Base-by-base conservation (phyloP, 2,329 filamentous ascomycete genomes). In the Didymella pinodella region DNA sequence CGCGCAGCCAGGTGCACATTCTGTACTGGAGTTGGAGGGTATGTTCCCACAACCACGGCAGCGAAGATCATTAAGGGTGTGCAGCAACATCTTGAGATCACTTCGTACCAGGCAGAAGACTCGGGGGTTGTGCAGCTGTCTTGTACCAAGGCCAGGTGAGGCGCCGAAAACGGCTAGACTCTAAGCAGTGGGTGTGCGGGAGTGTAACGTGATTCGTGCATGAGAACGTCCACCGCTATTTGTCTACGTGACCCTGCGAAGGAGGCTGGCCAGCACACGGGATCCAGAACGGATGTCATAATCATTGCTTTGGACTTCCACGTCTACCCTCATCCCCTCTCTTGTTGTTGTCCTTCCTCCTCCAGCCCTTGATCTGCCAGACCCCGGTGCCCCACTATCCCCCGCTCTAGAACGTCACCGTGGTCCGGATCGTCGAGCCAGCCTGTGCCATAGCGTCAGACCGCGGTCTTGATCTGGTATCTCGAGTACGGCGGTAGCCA, bases 191-290 rank as follows among this genome's bases (percentile, higher is more conserved):
- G 65, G 66, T 59, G 62, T 56, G 62, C 36, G 51, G 60, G 51
- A 57, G 54, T 48, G 62, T 46, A 60, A 38, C 62, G 55, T 74
- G 69, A 74, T 73, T 72, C 64, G 69, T 59, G 62, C 60, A 64
- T 62, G 48, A 44, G 59, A 46, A 59, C 65, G 57, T 61, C 62
- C 61, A 68, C 65, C 65, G 67, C 67, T 59, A 59, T 66, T 65
- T 61, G 63, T 64, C 57, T 63, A 67, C 69, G 68, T 73, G 70
- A 69, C 66, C 56, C 61, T 54, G 51, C 53, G 45, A 64, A 63
- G 65, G 66, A 63, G 62, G 48, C 53, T 57, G 54, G 65, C 65
- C 65, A 67, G 54, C 63, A 64, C 64, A 71, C 64, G 66, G 62
- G 66, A 59, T 62, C 64, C 70, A 60, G 64, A 64, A 65, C 60